Base-by-base conservation (phyloP, 139 green algal species). In the Chlorella vulgaris region DNA sequence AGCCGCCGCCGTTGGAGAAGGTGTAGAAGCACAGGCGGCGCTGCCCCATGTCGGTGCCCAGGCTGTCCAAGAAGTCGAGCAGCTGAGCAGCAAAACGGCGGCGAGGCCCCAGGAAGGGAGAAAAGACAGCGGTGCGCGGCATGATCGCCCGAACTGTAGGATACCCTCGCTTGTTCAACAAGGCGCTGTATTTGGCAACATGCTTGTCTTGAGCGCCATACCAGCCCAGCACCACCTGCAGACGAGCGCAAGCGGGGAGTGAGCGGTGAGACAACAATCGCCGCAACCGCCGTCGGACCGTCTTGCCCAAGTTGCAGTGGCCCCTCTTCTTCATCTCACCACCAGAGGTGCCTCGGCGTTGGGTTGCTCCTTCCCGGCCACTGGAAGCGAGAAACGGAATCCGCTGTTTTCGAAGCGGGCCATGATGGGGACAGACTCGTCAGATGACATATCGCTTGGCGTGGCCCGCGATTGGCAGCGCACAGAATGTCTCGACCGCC, bases 1-100 rank as follows among this genome's bases (percentile, higher is more conserved):
- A 10, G 42, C 0, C 67, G 39, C 40, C 68, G 7, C 83, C 83
- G 39, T 87, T 87, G 29, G 31, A 68, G 78, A 87, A 87, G 24
- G 61, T 70, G 36, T 78, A 87, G 33, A 87, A 39, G 18, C 69
- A 40, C 29, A 87, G 6, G 3, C 28, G 65, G 2, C 74, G 43
- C 8, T 22, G 7, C 2, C 24, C 38, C 7, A 40, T 6, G 0
- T 15, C 8, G 55, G 39, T 33, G 26, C 69, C 36, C 33, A 77
- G 15, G 0, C 43, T 63, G 4, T 39, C 39, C 15, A 80, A 6
- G 10, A 61, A 77, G 21, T 81, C 28, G 8, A 87, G 77, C 39
- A 81, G 42, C 21, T 29, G 22, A 26, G 40, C 28, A 2, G 79
- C 83, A 29, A 53, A 85, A 13, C 24, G 68, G 36, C 51, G 51